Base-by-base conservation (phyloP, 441 rosid species). In the Macaranga tanarius region DNA sequence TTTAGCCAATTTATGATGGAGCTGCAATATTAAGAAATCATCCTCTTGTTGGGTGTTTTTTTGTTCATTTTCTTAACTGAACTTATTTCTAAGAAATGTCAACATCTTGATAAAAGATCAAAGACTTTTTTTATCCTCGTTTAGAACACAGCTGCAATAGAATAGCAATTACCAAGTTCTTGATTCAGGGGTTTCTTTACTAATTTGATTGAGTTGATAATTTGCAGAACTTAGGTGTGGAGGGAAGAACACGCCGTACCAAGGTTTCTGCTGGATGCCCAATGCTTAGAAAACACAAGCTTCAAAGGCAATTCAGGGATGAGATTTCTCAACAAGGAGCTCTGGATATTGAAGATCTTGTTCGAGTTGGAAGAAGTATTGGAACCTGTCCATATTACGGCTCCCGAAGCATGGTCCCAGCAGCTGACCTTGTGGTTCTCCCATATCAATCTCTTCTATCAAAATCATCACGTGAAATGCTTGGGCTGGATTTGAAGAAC, bases 391-490 rank as follows among this genome's bases (percentile, higher is more conserved):
- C 99, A 63, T 95, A 95, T 82, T 95, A 91, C 77, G 99, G 95
- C 67, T 89, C 98, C 71, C 81, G 97, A 77, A 87, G 87, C 84
- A 79, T 86, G 90, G 84, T 85, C 71, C 84, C 92, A 11, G 58
- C 80, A 62, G 97, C 99, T 82, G 95, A 95, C 62, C 97, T 93
- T 78, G 91, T 93, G 57, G 89, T 93, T 76, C 97, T 95, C 70
- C 99, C 99, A 40, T 95, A 95, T 76, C 98, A 93, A 69, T 95
- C 99, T 77, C 92, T 95, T 74, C 87, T 95, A 47, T 91, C 95
- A 82, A 89, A 91, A 87, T 85, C 98, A 56, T 90, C 98, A 22
- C 91, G 97, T 45, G 96, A 93, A 71, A 84, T 90, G 64, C 98
- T 95, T 74, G 98, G 95, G 48, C 84, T 95, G 64, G 87, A 81